A percentile compares a stretch with the other conserved stretches of the same genome.
These are phyloP conservation scores for Adansonia gregorii DNA, from an alignment of 441 rosid genomes.

Conservation along the genomic window DNA sequence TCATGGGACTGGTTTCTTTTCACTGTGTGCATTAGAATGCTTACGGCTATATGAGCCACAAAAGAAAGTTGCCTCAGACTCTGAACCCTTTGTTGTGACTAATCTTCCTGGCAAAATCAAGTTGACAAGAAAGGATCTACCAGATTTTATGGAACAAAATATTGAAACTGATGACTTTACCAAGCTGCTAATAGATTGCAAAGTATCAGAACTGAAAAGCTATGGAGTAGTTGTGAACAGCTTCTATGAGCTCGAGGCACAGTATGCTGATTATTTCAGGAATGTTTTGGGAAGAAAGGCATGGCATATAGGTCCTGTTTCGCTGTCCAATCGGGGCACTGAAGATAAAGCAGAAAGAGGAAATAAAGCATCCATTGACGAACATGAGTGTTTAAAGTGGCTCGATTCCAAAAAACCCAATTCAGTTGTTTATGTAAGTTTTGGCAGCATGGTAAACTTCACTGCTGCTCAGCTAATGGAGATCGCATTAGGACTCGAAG, in stretches of 20 bases:
- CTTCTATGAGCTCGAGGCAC: not conserved
- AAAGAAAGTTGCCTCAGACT: not conserved
- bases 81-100: not conserved
- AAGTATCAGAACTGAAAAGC: not conserved
- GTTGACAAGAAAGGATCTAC: not conserved
- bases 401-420: not conserved
- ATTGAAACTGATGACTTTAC: not conserved
- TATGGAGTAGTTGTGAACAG: constrained; percentile 9
- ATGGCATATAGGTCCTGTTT: constrained; percentile 19
- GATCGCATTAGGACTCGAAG: not conserved
- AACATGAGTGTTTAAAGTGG: constrained; percentile 13
- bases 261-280: not conserved
- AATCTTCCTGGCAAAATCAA: not conserved
- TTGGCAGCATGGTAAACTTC: not conserved
- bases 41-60: not conserved
- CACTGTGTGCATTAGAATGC: not conserved
- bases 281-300: constrained; percentile 1
- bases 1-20: constrained; percentile 1
- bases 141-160: not conserved
- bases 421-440: constrained; percentile 11
- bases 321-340: not conserved
- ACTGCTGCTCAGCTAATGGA: not conserved
- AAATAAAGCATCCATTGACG: not conserved
- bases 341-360: not conserved
- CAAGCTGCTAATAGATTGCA: not conserved